phyloP scores from a whole-genome alignment of 352 stramenopile species.

The Globisporangium paroecandrum region DNA sequence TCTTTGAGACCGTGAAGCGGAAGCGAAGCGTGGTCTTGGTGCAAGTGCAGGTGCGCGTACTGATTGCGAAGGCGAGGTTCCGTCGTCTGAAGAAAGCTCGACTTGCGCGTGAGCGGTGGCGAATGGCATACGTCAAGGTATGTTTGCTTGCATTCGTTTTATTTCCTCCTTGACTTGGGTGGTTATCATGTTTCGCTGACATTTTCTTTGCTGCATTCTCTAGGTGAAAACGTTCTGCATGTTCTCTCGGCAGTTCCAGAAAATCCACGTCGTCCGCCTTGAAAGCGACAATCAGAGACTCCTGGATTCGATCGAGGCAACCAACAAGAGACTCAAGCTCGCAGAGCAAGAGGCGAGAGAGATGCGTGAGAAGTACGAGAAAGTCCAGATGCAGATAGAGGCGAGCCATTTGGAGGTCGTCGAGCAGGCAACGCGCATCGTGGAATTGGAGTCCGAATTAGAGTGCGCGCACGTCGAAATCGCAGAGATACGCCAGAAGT shows the following conservation, averaged over 20 bases:
- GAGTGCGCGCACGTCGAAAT: conserved; percentile 51
- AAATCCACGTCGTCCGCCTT: conserved; percentile 70
- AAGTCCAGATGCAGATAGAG: conserved; percentile 54
- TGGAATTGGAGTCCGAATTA: conserved; percentile 53
- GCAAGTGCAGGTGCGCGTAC: conserved; percentile 57
- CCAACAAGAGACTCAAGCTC: conserved; percentile 35
- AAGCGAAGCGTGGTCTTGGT: conserved; percentile 65
- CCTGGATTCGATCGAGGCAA: conserved; percentile 31
- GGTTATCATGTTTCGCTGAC: conserved; percentile 5
- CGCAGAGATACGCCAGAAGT: conserved; percentile 41
- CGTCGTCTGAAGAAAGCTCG: conserved; percentile 59
- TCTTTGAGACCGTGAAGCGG: conserved; percentile 58
- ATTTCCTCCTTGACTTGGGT: not conserved
- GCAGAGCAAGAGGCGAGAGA: conserved; percentile 44
- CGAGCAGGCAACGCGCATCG: conserved; percentile 57
- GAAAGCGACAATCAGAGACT: conserved; percentile 66
- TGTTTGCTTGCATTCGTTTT: conserved; percentile 6
- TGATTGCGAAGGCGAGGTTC: conserved; percentile 69
- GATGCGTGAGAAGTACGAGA: conserved; percentile 48
- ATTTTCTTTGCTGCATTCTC: not conserved
- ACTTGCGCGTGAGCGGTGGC: conserved; percentile 67
- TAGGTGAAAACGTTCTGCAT: conserved; percentile 41
- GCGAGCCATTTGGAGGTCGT: conserved; percentile 48
- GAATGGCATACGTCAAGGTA: conserved; percentile 61
- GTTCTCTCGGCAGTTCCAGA: conserved; percentile 54